Evolutionary conservation across 148 eudicot genomes (phyloP), one percentile per base, ranked within the genome.

Genomic region (Silene latifolia): DNA sequence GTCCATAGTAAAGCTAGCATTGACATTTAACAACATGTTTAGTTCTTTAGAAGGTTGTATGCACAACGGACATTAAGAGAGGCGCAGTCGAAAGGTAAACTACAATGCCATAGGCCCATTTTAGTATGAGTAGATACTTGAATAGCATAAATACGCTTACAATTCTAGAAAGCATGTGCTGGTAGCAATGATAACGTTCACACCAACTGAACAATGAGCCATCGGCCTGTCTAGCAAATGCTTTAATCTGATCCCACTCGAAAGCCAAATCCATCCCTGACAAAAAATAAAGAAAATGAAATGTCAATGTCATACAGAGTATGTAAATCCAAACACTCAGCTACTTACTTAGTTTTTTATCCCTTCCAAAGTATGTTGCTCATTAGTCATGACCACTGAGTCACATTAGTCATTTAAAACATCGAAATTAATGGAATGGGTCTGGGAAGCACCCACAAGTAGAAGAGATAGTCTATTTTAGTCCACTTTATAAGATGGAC

Each of bases 191-290:
- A 76, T 79, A 89, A 53, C 98, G 93, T 79, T 94, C 98, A 59
- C 87, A 85, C 98, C 97, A 94, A 85, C 93, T 90, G 87, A 94
- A 94, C 83, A 94, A 80, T 27, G 93, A 92, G 59, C 98, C 97
- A 85, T 94, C 96, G 68, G 90, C 85, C 73, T 87, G 96, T 71
- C 82, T 86, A 8, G 73, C 85, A 86, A 91, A 94, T 72, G 97
- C 98, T 63, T 90, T 89, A 76, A 84, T 82, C 69, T 92, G 87
- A 63, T 90, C 97, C 93, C 88, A 87, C 63, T 90, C 90, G 80
- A 94, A 94, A 72, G 80, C 87, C 70, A 94, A 82, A 80, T 90
- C 98, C 89, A 92, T 81, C 72, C 98, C 98, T 94, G 85, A 18
- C 72, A 82, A 77, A 67, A 46, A 77, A 58, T 77, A 17, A 35